Conservation (phyloP, 768 basidiomycete genomes). For the Imleria badia region DNA sequence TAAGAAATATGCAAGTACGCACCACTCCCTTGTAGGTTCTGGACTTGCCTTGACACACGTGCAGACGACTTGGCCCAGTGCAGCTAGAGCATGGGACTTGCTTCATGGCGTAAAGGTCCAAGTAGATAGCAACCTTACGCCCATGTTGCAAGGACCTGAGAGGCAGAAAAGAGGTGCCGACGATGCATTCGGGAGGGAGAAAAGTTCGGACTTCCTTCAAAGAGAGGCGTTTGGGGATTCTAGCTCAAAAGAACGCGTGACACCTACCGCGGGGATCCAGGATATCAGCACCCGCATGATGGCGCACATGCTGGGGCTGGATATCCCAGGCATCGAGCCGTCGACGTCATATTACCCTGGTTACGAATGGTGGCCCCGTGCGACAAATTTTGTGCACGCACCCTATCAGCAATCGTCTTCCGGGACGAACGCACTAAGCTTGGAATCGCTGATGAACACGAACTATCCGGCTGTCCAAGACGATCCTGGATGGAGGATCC, state of each 20-base stretch:
- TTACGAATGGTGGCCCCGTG: constrained; percentile 67
- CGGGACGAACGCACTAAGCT: background rate
- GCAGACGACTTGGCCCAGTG: constrained; percentile 71
- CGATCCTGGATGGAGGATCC: constrained; percentile 22
- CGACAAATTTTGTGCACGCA: constrained; percentile 13
- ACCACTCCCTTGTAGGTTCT: background rate
- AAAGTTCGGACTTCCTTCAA: constrained; percentile 44
- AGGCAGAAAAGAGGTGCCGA: constrained; percentile 59
- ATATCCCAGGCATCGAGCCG: constrained; percentile 55
- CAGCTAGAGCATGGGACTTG: constrained; percentile 62
- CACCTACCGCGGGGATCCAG: constrained; percentile 46
- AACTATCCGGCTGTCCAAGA: constrained; percentile 18
- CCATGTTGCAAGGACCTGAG: constrained; percentile 39
- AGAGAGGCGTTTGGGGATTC: constrained; percentile 38
- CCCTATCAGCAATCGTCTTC: constrained; percentile 17
- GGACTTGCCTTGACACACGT: constrained; percentile 10
- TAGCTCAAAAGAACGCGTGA: constrained; percentile 25
- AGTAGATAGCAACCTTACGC: constrained; percentile 39
- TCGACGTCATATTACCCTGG: constrained; percentile 55
- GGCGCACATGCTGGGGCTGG: constrained; percentile 71
- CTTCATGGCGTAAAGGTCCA: constrained; percentile 66
- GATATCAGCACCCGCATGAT: constrained; percentile 64
- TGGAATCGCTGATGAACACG: constrained; percentile 11
- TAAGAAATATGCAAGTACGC: constrained; percentile 68
- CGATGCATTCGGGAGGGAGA: constrained; percentile 62